Evolutionary conservation across 495 filamentous ascomycete species (phyloP).

Genomic region (Entonaema liquescens): DNA sequence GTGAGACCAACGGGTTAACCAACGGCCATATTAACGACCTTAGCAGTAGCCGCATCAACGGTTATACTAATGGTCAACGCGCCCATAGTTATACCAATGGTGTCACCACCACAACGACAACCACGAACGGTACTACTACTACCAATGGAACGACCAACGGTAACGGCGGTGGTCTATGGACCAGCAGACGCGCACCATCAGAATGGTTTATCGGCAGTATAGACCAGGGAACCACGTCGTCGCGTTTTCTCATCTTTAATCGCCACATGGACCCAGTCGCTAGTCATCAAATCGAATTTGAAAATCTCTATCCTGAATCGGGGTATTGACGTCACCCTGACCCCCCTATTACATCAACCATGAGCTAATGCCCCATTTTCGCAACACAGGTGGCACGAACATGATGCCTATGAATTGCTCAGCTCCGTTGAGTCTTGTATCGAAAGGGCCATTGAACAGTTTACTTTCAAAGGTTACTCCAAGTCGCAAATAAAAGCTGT

Average conservation of each 20-base stretch:
- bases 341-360: conserved; percentile 17
- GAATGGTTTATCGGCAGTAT: conserved; percentile 68
- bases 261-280: conserved; percentile 79
- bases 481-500: conserved; percentile 80
- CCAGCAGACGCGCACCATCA: neutral
- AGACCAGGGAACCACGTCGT: conserved; percentile 93
- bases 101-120: conserved; percentile 3
- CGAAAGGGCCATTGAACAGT: conserved; percentile 77
- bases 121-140: conserved; percentile 1
- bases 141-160: conserved; percentile 16
- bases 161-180: conserved; percentile 4
- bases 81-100: conserved; percentile 34
- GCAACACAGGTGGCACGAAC: conserved; percentile 84
- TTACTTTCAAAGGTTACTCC: conserved; percentile 74
- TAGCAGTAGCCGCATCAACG: conserved; percentile 5
- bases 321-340: conserved; percentile 65
- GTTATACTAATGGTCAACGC: conserved; percentile 20
- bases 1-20: conserved; percentile 24
- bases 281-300: conserved; percentile 91
- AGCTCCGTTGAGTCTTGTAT: conserved; percentile 85
- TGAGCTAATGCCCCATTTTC: conserved; percentile 22
- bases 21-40: conserved; percentile 3
- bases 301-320: conserved; percentile 85
- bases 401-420: conserved; percentile 84
- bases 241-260: conserved; percentile 93